Conservation (phyloP, 192 early-diverging fungal species). For the Podochytrium sp. region DNA sequence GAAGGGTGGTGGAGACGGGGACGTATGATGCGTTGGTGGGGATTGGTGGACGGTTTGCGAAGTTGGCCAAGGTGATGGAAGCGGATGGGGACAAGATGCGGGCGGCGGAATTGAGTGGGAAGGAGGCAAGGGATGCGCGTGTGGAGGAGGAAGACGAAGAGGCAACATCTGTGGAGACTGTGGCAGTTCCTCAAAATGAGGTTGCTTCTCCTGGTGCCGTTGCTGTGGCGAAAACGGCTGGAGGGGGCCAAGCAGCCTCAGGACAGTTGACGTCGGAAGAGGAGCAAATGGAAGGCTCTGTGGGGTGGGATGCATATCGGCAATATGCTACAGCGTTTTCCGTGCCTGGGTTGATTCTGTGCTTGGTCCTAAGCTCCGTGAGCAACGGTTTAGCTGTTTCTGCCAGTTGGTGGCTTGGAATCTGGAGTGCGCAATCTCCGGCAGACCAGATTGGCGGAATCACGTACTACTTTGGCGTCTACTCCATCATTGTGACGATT, state of each 20-base stretch:
- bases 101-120: conserved; percentile 72
- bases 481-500: not conserved
- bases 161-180: not conserved
- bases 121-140: conserved; percentile 54
- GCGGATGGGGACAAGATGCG: conserved; percentile 57
- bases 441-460: conserved; percentile 6
- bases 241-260: not conserved
- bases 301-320: conserved; percentile 16
- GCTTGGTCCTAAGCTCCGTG: conserved; percentile 1
- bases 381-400: conserved; percentile 12
- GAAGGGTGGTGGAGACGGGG: conserved; percentile 32
- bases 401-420: conserved; percentile 30
- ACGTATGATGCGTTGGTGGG: conserved; percentile 25
- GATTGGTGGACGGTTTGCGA: conserved; percentile 53
- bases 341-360: not conserved
- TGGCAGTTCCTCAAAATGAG: conserved; percentile 22
- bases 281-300: conserved; percentile 21
- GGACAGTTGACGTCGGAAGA: conserved; percentile 9
- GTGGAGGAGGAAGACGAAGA: conserved; percentile 1
- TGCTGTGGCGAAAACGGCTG: not conserved
- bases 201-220: no score
- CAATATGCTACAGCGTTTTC: conserved; percentile 28
- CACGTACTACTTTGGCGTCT: conserved; percentile 21
- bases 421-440: conserved; percentile 3
- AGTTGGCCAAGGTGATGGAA: conserved; percentile 51